Evolutionary conservation across 306 rosid species (phyloP).

Genomic region (Astragalus membranaceus): DNA sequence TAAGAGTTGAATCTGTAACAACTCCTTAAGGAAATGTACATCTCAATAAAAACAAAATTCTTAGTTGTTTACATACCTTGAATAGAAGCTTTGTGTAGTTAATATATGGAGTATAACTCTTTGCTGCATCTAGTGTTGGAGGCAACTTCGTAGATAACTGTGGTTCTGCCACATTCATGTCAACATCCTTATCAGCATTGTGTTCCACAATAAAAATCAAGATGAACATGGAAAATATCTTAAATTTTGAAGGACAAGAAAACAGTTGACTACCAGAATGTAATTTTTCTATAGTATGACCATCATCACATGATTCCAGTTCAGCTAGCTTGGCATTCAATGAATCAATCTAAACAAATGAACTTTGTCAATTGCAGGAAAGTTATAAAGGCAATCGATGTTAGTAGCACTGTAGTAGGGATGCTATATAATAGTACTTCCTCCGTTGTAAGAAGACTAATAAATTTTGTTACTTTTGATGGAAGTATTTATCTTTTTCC

Average conservation of each 20-base stretch:
- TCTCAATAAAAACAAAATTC: conserved; percentile 5
- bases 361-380: conserved; percentile 1
- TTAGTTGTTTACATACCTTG: conserved; percentile 46
- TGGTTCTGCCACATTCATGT: conserved; percentile 29
- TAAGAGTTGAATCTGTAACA: background rate
- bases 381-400: conserved; percentile 1
- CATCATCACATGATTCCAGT: conserved; percentile 42
- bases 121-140: conserved; percentile 38
- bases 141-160: conserved; percentile 33
- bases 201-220: conserved; percentile 11
- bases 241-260: conserved; percentile 9
- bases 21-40: background rate
- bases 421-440: too few relatives aligned
- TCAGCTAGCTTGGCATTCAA: conserved; percentile 56
- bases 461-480: too few relatives aligned
- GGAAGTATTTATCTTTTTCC: too few relatives aligned
- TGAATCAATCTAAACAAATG: conserved; percentile 50
- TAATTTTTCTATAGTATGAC: conserved; percentile 23
- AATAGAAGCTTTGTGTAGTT: conserved; percentile 84
- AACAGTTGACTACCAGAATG: conserved; percentile 47
- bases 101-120: conserved; percentile 63
- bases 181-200: conserved; percentile 36
- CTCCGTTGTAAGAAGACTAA: too few relatives aligned
- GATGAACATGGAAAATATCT: background rate
- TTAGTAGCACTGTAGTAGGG: background rate